Evolutionary conservation across 139 green algal genomes (phyloP), one percentile per base, ranked within the genome.

Genomic region (Chlorella sp.): DNA sequence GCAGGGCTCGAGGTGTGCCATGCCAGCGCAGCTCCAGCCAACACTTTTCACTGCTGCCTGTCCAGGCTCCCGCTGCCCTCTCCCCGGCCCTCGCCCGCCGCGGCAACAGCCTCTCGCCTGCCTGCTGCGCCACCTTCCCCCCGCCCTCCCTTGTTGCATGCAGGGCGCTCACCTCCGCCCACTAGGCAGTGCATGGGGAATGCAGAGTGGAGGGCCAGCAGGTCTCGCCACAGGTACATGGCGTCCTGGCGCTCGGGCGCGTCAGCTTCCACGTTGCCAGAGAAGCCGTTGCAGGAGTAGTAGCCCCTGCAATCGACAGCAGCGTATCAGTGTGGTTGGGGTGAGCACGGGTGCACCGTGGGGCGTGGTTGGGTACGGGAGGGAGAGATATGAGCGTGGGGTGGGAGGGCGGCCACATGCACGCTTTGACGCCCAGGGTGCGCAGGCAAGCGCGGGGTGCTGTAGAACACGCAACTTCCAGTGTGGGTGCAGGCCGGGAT

Each of bases 121-220:
- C 60, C 60, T 18, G 60, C 60, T n/a, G n/a, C n/a, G n/a, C n/a
- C 60, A 18, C 60, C 15, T 68, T 18, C 60, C 64, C 64, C 64
- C 64, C 5, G 11, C 22, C 64, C 64, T 26, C 64, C 64, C 5
- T 57, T 9, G 9, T 57, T 14, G 21, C 21, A 12, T 14, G 64
- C 11, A 2, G 64, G 22, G 24, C 15, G 37, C 85, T 89, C 89
- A 75, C 91, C 94, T n/a, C 92, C 93, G 3, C 95, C 95, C 19
- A 97, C 90, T 91, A 97, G 89, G 24, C 90, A 86, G 81, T 97
- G 95, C 90, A 97, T 81, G 5, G 94, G 94, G 14, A 89, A 92
- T 40, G 85, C 53, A 32, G 57, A 36, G 87, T 97, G 95, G 73
- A 91, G 39, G 15, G 34, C 15, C 0, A 81, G 75, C 34, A 81